These are phyloP conservation scores for Penicillium sp. DNA, from an alignment of 2,329 filamentous ascomycete genomes.

Conservation along the genomic window DNA sequence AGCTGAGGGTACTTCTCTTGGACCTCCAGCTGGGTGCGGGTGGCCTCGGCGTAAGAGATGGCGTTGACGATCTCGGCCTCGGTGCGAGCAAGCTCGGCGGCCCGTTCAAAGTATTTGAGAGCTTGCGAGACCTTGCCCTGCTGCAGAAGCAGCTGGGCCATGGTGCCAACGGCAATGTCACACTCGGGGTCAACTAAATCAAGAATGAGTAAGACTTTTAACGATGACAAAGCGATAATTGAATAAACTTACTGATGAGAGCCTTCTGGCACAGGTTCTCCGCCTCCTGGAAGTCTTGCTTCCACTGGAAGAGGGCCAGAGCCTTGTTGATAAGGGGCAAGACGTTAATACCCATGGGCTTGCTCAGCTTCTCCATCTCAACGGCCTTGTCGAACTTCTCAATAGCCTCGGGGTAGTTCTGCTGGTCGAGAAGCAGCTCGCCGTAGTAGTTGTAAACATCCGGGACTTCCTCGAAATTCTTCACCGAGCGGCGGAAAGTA, in stretches of 20 bases:
- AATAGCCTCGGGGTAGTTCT: constrained; percentile 92
- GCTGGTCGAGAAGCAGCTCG: constrained; percentile 93
- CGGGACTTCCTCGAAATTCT: constrained; percentile 95
- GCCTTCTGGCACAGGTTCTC: constrained; percentile 98
- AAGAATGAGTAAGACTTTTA: constrained; percentile 17
- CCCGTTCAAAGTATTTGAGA: constrained; percentile 94
- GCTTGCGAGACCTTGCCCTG: constrained; percentile 97
- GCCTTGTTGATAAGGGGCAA: constrained; percentile 98
- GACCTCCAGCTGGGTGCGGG: constrained; percentile 90
- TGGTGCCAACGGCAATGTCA: constrained; percentile 97
- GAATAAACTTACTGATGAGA: constrained; percentile 74
- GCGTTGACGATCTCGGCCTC: constrained; percentile 96
- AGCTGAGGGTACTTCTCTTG: constrained; percentile 84
- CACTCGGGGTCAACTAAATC: constrained; percentile 89
- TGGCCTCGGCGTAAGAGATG: constrained; percentile 94
- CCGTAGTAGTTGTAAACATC: constrained; percentile 99
- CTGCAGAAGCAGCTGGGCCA: constrained; percentile 95
- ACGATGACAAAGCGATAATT: neutral
- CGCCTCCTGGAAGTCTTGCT: constrained; percentile 91
- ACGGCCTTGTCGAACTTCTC: constrained; percentile 99
- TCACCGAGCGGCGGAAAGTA: constrained; percentile 94
- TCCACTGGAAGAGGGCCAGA: constrained; percentile 95
- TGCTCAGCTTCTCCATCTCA: constrained; percentile 94
- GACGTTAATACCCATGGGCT: constrained; percentile 96
- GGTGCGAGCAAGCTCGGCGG: constrained; percentile 89